Conservation (phyloP, 352 stramenopile species). For the Blastocystis sp. region DNA sequence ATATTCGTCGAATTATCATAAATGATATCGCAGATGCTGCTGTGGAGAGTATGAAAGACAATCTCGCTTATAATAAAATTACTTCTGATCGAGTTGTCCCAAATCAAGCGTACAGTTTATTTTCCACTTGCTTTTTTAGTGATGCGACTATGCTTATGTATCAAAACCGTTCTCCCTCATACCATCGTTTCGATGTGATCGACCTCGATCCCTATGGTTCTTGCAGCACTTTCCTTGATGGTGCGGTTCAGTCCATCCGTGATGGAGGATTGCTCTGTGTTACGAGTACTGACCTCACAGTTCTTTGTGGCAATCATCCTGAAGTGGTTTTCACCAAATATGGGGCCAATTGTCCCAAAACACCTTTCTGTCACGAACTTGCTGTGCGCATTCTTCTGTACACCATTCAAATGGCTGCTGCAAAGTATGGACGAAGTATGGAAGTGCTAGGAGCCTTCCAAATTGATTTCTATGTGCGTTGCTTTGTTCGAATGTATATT, state of each 20-base stretch:
- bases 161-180: conserved; percentile 72
- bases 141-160: conserved; percentile 73
- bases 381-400: conserved; percentile 88
- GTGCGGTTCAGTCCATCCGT: conserved; percentile 87
- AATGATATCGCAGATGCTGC: conserved; percentile 96
- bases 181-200: conserved; percentile 97
- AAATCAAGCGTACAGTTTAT: conserved; percentile 43
- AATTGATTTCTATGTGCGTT: conserved; percentile 98
- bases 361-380: conserved; percentile 83
- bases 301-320: conserved; percentile 72
- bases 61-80: conserved; percentile 82
- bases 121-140: background rate
- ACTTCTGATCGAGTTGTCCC: conserved; percentile 70
- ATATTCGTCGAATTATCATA: conserved; percentile 91
- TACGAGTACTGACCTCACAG: conserved; percentile 98
- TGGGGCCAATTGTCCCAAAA: conserved; percentile 77
- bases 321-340: conserved; percentile 80
- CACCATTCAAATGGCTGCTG: conserved; percentile 87
- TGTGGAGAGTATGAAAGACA: conserved; percentile 89
- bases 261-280: conserved; percentile 94
- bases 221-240: conserved; percentile 95
- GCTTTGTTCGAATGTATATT: conserved; percentile 97
- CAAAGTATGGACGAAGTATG: conserved; percentile 91
- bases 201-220: conserved; percentile 98
- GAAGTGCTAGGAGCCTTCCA: conserved; percentile 92